Base-by-base conservation (phyloP, 805 yeast genomes). In the Limtongozyma cylindracea region DNA sequence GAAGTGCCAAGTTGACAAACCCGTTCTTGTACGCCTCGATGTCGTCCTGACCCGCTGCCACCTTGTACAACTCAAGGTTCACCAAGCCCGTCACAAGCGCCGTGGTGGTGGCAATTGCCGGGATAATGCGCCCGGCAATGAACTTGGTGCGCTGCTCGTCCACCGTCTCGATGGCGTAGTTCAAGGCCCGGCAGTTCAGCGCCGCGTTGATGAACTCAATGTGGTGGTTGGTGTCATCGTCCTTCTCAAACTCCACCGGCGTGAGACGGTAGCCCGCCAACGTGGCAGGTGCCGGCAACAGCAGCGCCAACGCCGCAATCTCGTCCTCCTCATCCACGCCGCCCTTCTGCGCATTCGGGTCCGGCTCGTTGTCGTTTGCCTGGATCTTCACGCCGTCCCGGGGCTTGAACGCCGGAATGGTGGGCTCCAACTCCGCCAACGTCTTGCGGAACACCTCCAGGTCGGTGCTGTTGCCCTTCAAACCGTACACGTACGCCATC, bases 101-200 rank as follows among this genome's bases (percentile, higher is more conserved):
- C n/a, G 99, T 88, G 2, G 99, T 88, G 3, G 99, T 88, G 17
- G 98, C 98, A 53, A 88, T 88, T 11, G 98, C 98, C 10, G 99
- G 99, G 32, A 88, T 88, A 32, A 88, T 88, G 47, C 91, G 70
- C 21, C 99, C 99, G 5, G 99, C 99, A 43, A 88, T 84, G 37
- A 84, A 78, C 52, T 88, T 88, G 18, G 98, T 88, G 52, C 73
- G 77, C 23, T 69, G 67, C 29, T 68, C 64, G 39, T 84, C 95
- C 17, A 84, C 95, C 8, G 78, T 53, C 38, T 78, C 92, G 32
- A 84, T 80, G 19, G 65, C 60, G 40, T 84, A 84, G 48, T 80
- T 84, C 47, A 66, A 55, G 14, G 99, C 99, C 44, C 99, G 70
- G 47, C 92, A 66, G 44, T 88, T 88, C 3, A 96, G 84, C 12